A percentile compares a stretch with the other conserved stretches of the same genome.
Evolutionary conservation across 352 stramenopile species (phyloP).

Genomic region (Thraustotheca clavata): DNA sequence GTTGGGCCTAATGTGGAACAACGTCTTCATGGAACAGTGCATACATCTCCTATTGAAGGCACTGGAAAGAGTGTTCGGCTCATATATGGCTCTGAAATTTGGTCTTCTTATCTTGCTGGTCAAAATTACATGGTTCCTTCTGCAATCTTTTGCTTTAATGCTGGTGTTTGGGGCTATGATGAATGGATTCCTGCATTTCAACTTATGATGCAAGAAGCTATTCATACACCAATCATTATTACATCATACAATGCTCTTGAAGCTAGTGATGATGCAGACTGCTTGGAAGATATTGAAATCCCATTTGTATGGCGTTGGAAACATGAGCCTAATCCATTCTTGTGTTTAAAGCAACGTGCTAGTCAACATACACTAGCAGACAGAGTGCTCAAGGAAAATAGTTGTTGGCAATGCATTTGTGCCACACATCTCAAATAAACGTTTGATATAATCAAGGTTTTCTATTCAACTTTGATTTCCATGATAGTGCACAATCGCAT

Average conservation of each 20-base stretch:
- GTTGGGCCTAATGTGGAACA: conserved; percentile 64
- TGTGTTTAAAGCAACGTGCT: conserved; percentile 33
- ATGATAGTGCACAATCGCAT: too few species aligned
- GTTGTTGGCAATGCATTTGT: conserved; percentile 79
- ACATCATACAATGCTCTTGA: conserved; percentile 83
- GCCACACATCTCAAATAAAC: too few species aligned
- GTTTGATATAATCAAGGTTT: too few species aligned
- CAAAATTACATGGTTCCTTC: conserved; percentile 38
- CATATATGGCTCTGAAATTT: conserved; percentile 28
- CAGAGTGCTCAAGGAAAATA: conserved; percentile 58
- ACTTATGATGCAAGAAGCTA: conserved; percentile 45
- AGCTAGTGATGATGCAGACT: conserved; percentile 68
- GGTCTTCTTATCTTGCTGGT: conserved; percentile 61
- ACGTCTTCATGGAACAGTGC: conserved; percentile 35
- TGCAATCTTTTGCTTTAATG: conserved; percentile 75
- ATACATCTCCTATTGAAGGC: conserved; percentile 20
- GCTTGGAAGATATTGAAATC: conserved; percentile 39
- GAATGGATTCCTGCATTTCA: conserved; percentile 69
- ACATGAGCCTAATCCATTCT: conserved; percentile 56
- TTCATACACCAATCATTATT: conserved; percentile 47
- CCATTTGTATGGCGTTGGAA: conserved; percentile 53
- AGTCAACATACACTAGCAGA: conserved; percentile 47
- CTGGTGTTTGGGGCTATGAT: conserved; percentile 83
- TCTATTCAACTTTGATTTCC: too few species aligned
- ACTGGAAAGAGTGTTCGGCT: neutral